A percentile compares a stretch with the other conserved stretches of the same genome.
phyloP scores from a whole-genome alignment of 1,284 basidiomycete species.

The Tilletia horrida region DNA sequence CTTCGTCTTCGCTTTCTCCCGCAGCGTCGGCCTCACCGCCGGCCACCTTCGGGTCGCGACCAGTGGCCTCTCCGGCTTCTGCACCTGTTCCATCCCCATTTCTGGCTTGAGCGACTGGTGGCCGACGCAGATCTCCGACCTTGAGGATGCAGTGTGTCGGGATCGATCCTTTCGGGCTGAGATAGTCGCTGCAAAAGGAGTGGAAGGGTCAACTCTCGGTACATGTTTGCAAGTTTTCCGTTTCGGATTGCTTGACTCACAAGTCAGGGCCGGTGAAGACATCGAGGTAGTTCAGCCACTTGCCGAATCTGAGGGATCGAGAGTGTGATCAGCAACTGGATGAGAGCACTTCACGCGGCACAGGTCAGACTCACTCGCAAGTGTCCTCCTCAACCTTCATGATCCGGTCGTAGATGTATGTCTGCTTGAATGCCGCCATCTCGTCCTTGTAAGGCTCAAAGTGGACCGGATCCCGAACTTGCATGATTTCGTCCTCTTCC shows the following conservation, averaged over 20 bases:
- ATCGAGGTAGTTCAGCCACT: slow-evolving; percentile 55
- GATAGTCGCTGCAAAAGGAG: slow-evolving; percentile 33
- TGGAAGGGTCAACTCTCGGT: background rate
- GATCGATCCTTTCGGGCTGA: slow-evolving; percentile 56
- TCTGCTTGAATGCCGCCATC: slow-evolving; percentile 51
- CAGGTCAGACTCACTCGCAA: slow-evolving; percentile 65
- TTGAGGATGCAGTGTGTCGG: slow-evolving; percentile 51
- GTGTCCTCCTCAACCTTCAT: slow-evolving; percentile 70
- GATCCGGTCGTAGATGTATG: slow-evolving; percentile 51
- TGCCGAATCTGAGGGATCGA: slow-evolving; percentile 31
- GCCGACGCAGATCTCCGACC: slow-evolving; percentile 64
- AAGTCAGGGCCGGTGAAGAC: slow-evolving; percentile 48
- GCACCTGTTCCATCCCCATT: slow-evolving; percentile 58
- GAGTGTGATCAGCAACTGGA: background rate
- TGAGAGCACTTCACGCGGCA: background rate
- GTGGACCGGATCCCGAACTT: slow-evolving; percentile 30
- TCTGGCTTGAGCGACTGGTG: slow-evolving; percentile 67
- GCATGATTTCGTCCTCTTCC: slow-evolving; percentile 24
- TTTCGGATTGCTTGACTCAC: background rate
- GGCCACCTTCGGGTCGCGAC: slow-evolving; percentile 26
- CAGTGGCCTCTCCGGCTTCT: slow-evolving; percentile 42
- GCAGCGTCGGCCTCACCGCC: slow-evolving; percentile 51
- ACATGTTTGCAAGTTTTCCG: background rate
- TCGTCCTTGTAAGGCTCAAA: slow-evolving; percentile 27
- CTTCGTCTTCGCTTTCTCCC: slow-evolving; percentile 64